A percentile compares a stretch with the other conserved stretches of the same genome.
These are phyloP conservation scores for Myxozyma mucilagina DNA, from an alignment of 805 yeast species.

Conservation along the genomic window DNA sequence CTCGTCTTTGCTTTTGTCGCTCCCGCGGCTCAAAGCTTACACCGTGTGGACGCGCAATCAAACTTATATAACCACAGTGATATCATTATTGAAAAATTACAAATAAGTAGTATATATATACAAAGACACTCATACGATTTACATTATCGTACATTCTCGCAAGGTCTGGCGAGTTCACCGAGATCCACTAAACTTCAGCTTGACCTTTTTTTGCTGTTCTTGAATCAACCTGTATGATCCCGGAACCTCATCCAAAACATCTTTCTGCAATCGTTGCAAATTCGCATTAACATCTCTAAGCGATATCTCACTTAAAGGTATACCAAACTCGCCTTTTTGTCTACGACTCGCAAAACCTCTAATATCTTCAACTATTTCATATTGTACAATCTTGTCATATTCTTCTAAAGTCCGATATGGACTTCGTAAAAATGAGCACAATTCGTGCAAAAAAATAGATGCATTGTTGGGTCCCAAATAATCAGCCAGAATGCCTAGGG, in stretches of 20 bases:
- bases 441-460: constrained; percentile 20
- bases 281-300: constrained; percentile 2
- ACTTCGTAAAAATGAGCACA: constrained; percentile 15
- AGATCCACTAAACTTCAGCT: background rate
- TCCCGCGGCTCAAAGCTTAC: too few relatives aligned
- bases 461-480: constrained; percentile 18
- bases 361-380: constrained; percentile 1
- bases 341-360: background rate
- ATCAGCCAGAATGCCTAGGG: constrained; percentile 10
- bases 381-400: constrained; percentile 23
- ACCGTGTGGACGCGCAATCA: too few relatives aligned
- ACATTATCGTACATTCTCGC: background rate
- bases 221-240: constrained; percentile 9
- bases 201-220: background rate
- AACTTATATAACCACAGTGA: too few relatives aligned
- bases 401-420: constrained; percentile 23
- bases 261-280: constrained; percentile 1
- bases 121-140: background rate
- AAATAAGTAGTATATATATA: background rate
- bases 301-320: background rate
- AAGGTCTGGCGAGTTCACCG: background rate
- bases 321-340: constrained; percentile 8
- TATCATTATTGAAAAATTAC: background rate
- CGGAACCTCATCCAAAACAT: constrained; percentile 16
- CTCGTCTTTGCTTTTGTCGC: too few relatives aligned